phyloP scores from a whole-genome alignment of 2,329 filamentous ascomycete species.

The Biscogniauxia marginata region DNA sequence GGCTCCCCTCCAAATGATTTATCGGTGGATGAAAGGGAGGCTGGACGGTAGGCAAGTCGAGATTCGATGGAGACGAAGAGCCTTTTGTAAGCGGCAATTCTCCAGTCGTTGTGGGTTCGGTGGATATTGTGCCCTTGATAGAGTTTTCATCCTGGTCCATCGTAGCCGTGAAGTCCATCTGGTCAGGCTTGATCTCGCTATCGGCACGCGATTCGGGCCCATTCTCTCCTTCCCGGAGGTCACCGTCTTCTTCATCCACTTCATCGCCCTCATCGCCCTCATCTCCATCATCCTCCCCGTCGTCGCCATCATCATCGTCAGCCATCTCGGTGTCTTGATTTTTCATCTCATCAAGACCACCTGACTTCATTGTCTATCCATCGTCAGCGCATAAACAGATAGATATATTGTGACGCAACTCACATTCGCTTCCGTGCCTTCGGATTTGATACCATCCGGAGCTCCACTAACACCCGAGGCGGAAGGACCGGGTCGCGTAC shows the following conservation, averaged over 20 bases:
- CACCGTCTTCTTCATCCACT: constrained; percentile 42
- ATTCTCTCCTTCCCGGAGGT: constrained; percentile 46
- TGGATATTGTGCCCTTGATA: neutral
- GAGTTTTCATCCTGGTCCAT: constrained; percentile 17
- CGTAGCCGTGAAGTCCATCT: constrained; percentile 33
- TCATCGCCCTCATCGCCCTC: constrained; percentile 47
- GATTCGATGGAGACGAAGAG: constrained; percentile 25
- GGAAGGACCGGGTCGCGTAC: constrained; percentile 33
- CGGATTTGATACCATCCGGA: constrained; percentile 38
- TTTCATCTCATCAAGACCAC: constrained; percentile 43
- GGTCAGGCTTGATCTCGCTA: constrained; percentile 32
- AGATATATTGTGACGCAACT: constrained; percentile 16
- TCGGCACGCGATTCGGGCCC: constrained; percentile 32
- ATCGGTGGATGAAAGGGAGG: constrained; percentile 24
- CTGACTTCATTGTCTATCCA: constrained; percentile 39
- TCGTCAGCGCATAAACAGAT: constrained; percentile 16
- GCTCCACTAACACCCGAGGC: constrained; percentile 39
- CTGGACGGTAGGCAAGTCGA: constrained; percentile 31
- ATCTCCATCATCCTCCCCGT: constrained; percentile 47
- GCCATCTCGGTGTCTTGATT: constrained; percentile 53
- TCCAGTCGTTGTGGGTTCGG: constrained; percentile 15
- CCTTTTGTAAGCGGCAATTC: constrained; percentile 8
- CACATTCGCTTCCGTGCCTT: constrained; percentile 40
- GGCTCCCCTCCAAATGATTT: constrained; percentile 48
- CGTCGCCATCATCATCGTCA: constrained; percentile 50